phyloP scores from a whole-genome alignment of 805 yeast species.

The Cyberlindnera mississippiensis region DNA sequence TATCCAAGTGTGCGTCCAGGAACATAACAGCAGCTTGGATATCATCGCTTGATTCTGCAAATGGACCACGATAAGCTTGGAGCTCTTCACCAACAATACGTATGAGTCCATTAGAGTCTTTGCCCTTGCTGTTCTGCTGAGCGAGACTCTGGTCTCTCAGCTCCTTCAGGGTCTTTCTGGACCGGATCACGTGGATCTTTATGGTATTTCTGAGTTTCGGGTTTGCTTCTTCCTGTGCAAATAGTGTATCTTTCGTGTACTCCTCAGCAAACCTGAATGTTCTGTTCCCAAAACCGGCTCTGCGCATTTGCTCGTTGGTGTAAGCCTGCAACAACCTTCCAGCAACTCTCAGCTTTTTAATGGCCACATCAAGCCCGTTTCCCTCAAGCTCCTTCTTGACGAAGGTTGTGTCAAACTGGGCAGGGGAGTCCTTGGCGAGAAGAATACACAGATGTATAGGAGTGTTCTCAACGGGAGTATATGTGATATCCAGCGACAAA shows the following conservation, averaged over 20 bases:
- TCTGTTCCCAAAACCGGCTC: conserved; percentile 74
- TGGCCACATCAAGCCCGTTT: conserved; percentile 64
- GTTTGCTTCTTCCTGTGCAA: conserved; percentile 36
- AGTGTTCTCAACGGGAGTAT: conserved; percentile 59
- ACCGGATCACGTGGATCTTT: conserved; percentile 72
- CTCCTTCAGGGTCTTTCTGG: conserved; percentile 64
- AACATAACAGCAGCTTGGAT: conserved; percentile 79
- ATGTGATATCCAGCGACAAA: conserved; percentile 36
- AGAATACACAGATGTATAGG: conserved; percentile 80
- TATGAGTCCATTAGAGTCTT: conserved; percentile 70
- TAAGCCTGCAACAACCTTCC: conserved; percentile 88
- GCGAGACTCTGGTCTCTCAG: conserved; percentile 77
- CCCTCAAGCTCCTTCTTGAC: conserved; percentile 49
- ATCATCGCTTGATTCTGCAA: conserved; percentile 41
- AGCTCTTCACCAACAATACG: conserved; percentile 78
- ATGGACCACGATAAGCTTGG: conserved; percentile 50
- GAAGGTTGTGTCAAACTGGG: conserved; percentile 64
- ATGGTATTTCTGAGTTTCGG: conserved; percentile 51
- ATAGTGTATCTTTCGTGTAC: conserved; percentile 48
- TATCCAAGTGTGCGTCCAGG: conserved; percentile 84
- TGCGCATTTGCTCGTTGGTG: conserved; percentile 84
- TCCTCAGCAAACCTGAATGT: conserved; percentile 74
- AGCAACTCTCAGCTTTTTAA: conserved; percentile 71
- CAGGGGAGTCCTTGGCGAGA: conserved; percentile 72
- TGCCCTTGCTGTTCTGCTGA: conserved; percentile 78